phyloP scores from a whole-genome alignment of 768 basidiomycete species.

The Kwoniella mangroviensis region DNA sequence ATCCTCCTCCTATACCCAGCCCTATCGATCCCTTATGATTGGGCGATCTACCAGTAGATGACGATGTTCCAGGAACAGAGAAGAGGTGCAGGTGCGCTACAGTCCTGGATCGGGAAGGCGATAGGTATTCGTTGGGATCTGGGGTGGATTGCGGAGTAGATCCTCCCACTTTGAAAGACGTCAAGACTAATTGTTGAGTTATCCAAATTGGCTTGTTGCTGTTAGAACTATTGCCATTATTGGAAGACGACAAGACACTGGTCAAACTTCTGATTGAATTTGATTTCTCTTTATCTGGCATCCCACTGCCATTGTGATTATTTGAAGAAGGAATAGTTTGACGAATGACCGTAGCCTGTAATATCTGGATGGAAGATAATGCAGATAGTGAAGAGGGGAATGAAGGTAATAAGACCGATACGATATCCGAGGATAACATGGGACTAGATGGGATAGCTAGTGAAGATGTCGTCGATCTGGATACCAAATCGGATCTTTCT shows the following conservation, averaged over 20 bases:
- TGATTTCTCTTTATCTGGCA: constrained; percentile 20
- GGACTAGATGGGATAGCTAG: constrained; percentile 11
- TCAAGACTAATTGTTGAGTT: constrained; percentile 32
- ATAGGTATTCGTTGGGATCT: constrained; percentile 9
- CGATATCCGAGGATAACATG: constrained; percentile 14
- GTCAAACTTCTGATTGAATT: constrained; percentile 24
- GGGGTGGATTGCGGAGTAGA: constrained; percentile 13
- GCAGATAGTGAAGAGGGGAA: constrained; percentile 26
- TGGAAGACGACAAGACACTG: constrained; percentile 10
- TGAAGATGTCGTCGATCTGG: constrained; percentile 5
- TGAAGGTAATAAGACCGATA: constrained; percentile 28
- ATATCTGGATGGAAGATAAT: constrained; percentile 27
- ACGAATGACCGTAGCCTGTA: constrained; percentile 32
- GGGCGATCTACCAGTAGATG: constrained; percentile 4
- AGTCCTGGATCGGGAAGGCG: constrained; percentile 7
- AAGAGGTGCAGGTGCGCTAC: constrained; percentile 41
- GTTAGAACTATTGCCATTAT: neutral
- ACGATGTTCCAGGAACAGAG: constrained; percentile 8
- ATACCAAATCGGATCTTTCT: neutral
- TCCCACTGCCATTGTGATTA: constrained; percentile 1
- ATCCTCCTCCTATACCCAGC: constrained; percentile 14
- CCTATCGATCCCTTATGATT: constrained; percentile 1
- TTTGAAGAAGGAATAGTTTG: neutral
- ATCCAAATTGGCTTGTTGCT: constrained; percentile 25
- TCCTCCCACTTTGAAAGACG: constrained; percentile 27